phyloP scores from a whole-genome alignment of 2,329 filamentous ascomycete genomes.

The Xenoacremonium recifei region DNA sequence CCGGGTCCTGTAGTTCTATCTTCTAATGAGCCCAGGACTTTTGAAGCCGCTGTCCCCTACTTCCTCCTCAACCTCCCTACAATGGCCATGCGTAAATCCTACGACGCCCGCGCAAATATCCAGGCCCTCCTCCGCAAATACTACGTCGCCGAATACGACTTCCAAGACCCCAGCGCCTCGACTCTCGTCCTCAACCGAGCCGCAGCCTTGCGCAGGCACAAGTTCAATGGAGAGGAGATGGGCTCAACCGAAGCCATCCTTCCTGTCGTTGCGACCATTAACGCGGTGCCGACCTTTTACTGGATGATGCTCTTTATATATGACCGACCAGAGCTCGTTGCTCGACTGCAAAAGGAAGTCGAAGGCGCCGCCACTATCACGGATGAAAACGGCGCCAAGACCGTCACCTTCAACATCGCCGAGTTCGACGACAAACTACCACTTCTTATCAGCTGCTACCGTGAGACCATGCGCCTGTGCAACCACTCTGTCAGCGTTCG shows the following conservation, averaged over 20 bases:
- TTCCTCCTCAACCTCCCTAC: constrained; percentile 30
- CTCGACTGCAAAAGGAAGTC: constrained; percentile 17
- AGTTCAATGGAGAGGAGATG: constrained; percentile 25
- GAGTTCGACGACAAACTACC: constrained; percentile 38
- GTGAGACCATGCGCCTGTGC: constrained; percentile 42
- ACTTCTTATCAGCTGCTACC: constrained; percentile 42
- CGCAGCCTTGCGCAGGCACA: constrained; percentile 24
- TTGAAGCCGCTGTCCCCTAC: constrained; percentile 22
- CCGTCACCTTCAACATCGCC: constrained; percentile 33
- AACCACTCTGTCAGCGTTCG: constrained; percentile 39
- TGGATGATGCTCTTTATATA: constrained; percentile 34
- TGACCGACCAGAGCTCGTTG: constrained; percentile 22
- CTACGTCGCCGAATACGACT: constrained; percentile 28
- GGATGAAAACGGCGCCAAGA: constrained; percentile 1
- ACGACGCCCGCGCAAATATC: constrained; percentile 21
- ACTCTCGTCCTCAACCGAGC: constrained; percentile 29
- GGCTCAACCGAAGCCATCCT: constrained; percentile 31
- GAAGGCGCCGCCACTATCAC: constrained; percentile 1
- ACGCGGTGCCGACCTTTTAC: constrained; percentile 37
- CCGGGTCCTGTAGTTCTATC: too few species aligned
- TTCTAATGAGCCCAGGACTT: constrained; percentile 17
- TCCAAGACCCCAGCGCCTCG: constrained; percentile 23
- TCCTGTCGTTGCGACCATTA: constrained; percentile 28
- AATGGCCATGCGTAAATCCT: constrained; percentile 29
- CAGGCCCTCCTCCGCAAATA: constrained; percentile 29